Evolutionary conservation across 768 basidiomycete genomes (phyloP), one percentile per base, ranked within the genome.

Genomic region (Pleurotus ostreatus): DNA sequence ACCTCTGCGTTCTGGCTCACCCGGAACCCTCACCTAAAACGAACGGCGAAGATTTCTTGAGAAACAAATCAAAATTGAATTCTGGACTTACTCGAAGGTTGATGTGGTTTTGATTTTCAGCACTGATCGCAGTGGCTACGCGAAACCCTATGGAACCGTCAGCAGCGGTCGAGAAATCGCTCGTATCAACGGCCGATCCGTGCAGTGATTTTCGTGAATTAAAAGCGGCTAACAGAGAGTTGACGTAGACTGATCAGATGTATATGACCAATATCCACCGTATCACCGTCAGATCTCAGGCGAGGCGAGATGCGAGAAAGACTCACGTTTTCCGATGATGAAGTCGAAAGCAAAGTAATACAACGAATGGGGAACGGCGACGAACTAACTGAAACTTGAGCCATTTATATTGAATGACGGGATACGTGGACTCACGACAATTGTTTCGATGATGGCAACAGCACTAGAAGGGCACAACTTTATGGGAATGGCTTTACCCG

Each of bases 311-410:
- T 16, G 23, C 26, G 30, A 26, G 26, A 22, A 18, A 47, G 1
- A 66, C 74, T 34, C 59, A 77, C 78, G 61, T 71, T 81, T 81
- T 55, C 80, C 80, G 53, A 81, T 76, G 30, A 78, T 65, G 57
- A 82, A 80, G 62, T 81, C 80, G 49, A 81, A 71, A 2, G 75
- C 77, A 57, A 79, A 71, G 18, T 71, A 71, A 61, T 77, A 81
- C 39, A 80, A 72, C 4, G 77, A 73, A 49, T 74, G 62, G 2
- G 79, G 78, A 26, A 72, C 60, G 1, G 67, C 65, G 13, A 70
- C 63, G 61, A 80, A 80, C 68, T 78, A 37, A n/a, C 1, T 39
- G 34, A 34, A 12, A 3, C 0, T n/a, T 56, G 13, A 34, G n/a
- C 43, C 16, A 40, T 18, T 11, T 20, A 11, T n/a, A n/a, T 6